Conservation (phyloP, 371 early-diverging fungal species). For the Mortierella sp. region DNA sequence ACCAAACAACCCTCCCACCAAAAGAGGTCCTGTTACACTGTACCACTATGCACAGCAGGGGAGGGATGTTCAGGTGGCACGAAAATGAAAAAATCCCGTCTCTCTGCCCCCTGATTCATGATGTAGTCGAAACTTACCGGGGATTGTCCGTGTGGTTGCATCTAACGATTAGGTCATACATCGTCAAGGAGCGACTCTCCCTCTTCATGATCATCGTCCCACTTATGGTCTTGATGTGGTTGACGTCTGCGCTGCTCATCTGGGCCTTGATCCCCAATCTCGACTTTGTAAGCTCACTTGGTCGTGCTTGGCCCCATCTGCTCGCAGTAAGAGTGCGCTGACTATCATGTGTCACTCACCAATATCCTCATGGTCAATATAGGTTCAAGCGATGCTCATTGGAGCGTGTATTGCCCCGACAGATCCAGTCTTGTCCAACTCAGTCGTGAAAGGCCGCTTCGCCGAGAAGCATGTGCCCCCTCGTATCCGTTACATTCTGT, state of each 20-base stretch:
- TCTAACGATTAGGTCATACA: conserved; percentile 65
- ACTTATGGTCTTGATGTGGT: conserved; percentile 90
- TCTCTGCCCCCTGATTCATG: too few relatives aligned
- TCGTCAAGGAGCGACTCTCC: conserved; percentile 71
- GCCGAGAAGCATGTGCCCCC: conserved; percentile 90
- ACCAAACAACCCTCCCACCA: too few relatives aligned
- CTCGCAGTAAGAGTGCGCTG: too few relatives aligned
- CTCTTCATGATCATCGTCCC: conserved; percentile 86
- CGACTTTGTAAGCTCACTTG: conserved; percentile 63
- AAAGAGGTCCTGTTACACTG: too few relatives aligned
- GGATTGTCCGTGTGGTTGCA: too few relatives aligned
- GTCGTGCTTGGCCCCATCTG: background rate
- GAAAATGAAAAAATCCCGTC: too few relatives aligned
- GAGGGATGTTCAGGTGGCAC: too few relatives aligned
- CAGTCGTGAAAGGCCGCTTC: conserved; percentile 93
- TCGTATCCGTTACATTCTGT: conserved; percentile 82
- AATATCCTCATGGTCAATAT: conserved; percentile 6
- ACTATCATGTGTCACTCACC: too few relatives aligned
- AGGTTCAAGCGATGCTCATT: conserved; percentile 79
- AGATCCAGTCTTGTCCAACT: conserved; percentile 95
- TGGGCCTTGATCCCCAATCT: conserved; percentile 72
- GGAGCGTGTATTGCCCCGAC: conserved; percentile 95
- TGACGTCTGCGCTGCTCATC: conserved; percentile 77
- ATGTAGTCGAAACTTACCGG: too few relatives aligned
- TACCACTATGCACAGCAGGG: too few relatives aligned